phyloP scores from a whole-genome alignment of 495 filamentous ascomycete genomes.

The Aspergillus incahuasiensis region DNA sequence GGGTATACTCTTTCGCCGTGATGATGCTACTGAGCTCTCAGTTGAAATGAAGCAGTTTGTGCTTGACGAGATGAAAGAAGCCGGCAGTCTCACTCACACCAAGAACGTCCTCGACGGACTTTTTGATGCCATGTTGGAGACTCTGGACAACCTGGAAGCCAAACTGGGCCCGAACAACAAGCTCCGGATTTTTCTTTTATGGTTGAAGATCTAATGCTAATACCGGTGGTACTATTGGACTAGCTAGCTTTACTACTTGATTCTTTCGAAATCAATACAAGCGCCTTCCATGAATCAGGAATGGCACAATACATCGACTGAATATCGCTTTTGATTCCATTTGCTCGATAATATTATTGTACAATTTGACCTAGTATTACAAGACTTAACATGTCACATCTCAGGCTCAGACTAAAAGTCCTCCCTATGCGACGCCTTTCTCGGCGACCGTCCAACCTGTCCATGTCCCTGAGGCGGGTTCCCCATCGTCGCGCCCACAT shows the following conservation, averaged over 20 bases:
- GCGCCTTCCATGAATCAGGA: too few relatives aligned
- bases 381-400: neutral
- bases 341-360: too few relatives aligned
- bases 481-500: neutral
- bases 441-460: constrained; percentile 1
- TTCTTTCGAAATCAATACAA: too few relatives aligned
- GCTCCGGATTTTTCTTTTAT: neutral
- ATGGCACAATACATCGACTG: too few relatives aligned
- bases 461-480: neutral
- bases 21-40: neutral
- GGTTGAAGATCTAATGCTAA: neutral
- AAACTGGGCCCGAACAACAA: neutral
- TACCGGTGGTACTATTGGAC: too few relatives aligned
- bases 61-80: neutral
- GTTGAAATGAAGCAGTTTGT: neutral
- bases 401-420: neutral
- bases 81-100: neutral
- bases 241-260: too few relatives aligned
- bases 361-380: neutral
- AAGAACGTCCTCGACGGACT: neutral
- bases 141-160: neutral
- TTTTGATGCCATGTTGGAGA: neutral
- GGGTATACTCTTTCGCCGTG: neutral
- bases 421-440: neutral
- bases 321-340: too few relatives aligned